phyloP scores from a whole-genome alignment of 106 monocot species.

The Posidonia australis region DNA sequence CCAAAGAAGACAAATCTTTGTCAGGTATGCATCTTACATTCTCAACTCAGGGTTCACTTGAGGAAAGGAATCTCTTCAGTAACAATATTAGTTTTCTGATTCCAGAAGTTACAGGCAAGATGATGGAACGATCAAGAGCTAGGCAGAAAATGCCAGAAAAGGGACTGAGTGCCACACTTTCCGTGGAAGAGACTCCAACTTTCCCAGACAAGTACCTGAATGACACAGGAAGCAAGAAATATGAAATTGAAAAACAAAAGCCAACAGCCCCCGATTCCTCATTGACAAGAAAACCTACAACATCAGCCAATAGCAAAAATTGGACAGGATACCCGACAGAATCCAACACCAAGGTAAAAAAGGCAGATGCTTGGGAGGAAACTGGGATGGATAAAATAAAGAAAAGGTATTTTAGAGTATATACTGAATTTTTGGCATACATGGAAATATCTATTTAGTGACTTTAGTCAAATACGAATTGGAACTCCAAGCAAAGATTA shows the following conservation, averaged over 20 bases:
- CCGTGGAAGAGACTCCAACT: slow-evolving; percentile 33
- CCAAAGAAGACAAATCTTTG: slow-evolving; percentile 27
- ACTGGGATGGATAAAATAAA: slow-evolving; percentile 30
- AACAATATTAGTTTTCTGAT: slow-evolving; percentile 7
- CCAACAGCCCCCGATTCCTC: slow-evolving; percentile 3
- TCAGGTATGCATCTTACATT: slow-evolving; percentile 27
- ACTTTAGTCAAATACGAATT: not conserved
- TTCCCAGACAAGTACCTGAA: slow-evolving; percentile 35
- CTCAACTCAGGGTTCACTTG: not conserved
- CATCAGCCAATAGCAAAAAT: slow-evolving; percentile 3
- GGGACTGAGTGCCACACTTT: slow-evolving; percentile 9
- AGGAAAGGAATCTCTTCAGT: not conserved
- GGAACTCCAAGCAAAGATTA: not conserved
- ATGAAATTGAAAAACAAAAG: slow-evolving; percentile 8
- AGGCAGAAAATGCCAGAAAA: slow-evolving; percentile 19
- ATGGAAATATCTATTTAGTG: not conserved
- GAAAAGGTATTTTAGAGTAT: slow-evolving; percentile 19
- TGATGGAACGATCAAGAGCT: slow-evolving; percentile 3
- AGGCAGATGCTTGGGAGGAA: slow-evolving; percentile 41
- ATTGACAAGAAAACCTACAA: slow-evolving; percentile 7
- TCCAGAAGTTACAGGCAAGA: slow-evolving; percentile 5
- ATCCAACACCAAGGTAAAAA: slow-evolving; percentile 6
- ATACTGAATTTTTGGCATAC: not conserved
- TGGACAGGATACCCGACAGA: not conserved
- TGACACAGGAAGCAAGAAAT: slow-evolving; percentile 24